Conservation (phyloP, 441 rosid species). For the Corymbia citriodora region DNA sequence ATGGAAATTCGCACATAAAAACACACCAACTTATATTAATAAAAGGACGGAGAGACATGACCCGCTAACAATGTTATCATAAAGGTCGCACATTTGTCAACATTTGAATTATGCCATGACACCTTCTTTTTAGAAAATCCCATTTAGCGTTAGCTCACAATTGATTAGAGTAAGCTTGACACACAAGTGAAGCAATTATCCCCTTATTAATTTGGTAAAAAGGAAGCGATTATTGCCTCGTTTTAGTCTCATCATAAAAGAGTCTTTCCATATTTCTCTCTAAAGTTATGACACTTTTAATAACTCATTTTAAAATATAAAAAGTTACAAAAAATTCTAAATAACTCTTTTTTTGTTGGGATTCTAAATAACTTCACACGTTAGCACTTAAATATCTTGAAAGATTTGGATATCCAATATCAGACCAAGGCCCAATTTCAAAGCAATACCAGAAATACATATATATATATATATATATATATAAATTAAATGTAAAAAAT, state of each 20-base stretch:
- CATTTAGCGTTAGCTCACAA: not conserved
- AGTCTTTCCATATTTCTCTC: not conserved
- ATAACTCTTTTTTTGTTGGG: rapidly evolving
- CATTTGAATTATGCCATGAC: not conserved
- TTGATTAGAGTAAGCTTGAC: not conserved
- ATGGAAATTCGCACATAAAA: not conserved
- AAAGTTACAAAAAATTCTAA: not conserved
- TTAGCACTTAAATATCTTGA: not conserved
- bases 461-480: not conserved
- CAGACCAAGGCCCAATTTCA: not conserved
- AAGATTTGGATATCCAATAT: not conserved
- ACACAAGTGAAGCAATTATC: not conserved
- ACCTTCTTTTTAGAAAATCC: not conserved
- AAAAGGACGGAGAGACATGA: not conserved
- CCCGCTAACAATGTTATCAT: not conserved
- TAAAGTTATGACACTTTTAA: not conserved
- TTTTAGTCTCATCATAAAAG: not conserved
- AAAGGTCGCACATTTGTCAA: not conserved
- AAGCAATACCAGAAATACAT: not conserved
- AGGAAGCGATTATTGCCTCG: not conserved
- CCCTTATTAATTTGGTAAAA: not conserved
- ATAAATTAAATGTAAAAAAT: not conserved
- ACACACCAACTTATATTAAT: not conserved
- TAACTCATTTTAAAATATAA: not conserved
- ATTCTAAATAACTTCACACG: not conserved